Base-by-base conservation (phyloP, 495 filamentous ascomycete species). In the Trichoderma erinaceum region DNA sequence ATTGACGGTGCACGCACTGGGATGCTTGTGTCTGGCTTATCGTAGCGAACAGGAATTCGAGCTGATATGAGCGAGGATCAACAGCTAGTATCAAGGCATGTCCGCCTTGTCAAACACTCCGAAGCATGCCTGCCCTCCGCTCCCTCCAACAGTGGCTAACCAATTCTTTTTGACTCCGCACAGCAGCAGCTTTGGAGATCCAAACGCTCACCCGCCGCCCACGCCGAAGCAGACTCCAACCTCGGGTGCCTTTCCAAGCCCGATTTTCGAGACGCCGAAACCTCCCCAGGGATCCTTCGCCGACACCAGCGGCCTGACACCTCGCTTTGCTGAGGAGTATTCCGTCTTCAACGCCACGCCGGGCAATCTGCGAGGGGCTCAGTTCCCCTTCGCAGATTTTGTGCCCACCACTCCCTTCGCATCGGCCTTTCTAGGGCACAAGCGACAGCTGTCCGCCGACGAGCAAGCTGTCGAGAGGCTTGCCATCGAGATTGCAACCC, bases 1-100 rank as follows among this genome's bases (percentile, higher is more conserved):
- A 61, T 61, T 66, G 38, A 41, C 64, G 64, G 64, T 66, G 41
- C 64, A 66, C 64, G 56, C 56, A 44, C 41, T 69, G 68, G 52
- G 50, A 69, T 69, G 68, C 38, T 69, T 50, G 50, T 58, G 64
- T 63, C 63, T 41, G 68, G 69, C 68, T 70, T 69, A 58, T 61
- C 56, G 27, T 61, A 64, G 68, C 69, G 64, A 71, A 64, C 72
- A 68, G 68, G 66, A 69, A 71, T 69, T 68, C 69, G 80, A 72
- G 75, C 79, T 84, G 83, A 80, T 84, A 92, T 92, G 89, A 92
- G 87, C 86, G 90, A 86, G 84, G 88, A 91, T 82, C 84, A 87
- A 77, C 83, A 81, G 75, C 56, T 61, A 61, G 83, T 83, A 75
- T 87, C 88, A 79, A 90, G 89, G 89, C 90, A 86, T 82, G 83